These are phyloP conservation scores for Centrapalus pauciflorus DNA, from an alignment of 129 eudicot species.

Conservation along the genomic window DNA sequence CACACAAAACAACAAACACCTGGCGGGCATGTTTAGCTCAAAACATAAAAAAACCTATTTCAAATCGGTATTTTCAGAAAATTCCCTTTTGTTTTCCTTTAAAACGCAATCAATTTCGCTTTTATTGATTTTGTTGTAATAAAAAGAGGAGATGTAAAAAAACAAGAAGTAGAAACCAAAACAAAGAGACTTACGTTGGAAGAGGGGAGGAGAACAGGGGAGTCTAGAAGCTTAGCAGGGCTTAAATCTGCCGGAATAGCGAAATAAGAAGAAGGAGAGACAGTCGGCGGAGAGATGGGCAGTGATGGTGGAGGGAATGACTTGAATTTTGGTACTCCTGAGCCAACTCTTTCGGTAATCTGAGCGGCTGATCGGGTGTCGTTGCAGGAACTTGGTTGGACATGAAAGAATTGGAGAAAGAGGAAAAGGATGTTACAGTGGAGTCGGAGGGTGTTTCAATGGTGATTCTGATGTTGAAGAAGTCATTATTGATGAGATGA, in stretches of 20 bases:
- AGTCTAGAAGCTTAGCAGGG: slow-evolving; percentile 77
- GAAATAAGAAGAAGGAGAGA: slow-evolving; percentile 76
- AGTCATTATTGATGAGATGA: slow-evolving; percentile 27
- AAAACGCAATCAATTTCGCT: too few species aligned
- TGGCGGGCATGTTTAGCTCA: background rate
- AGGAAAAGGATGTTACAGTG: slow-evolving; percentile 17
- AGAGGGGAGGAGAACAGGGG: slow-evolving; percentile 73
- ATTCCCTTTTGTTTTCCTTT: background rate
- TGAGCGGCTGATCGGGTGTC: slow-evolving; percentile 50
- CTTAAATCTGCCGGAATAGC: slow-evolving; percentile 75
- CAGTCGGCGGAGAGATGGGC: slow-evolving; percentile 62
- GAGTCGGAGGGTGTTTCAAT: slow-evolving; percentile 22
- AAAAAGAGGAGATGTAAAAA: too few species aligned
- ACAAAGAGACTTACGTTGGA: slow-evolving; percentile 42
- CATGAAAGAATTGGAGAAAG: slow-evolving; percentile 41
- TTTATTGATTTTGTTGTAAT: too few species aligned
- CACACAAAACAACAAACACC: slow-evolving; percentile 2
- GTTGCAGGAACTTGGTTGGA: slow-evolving; percentile 49
- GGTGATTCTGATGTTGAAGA: slow-evolving; percentile 34
- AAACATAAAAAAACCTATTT: slow-evolving; percentile 2
- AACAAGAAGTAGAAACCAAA: background rate
- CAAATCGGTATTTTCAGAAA: background rate
- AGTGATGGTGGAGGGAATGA: slow-evolving; percentile 75
- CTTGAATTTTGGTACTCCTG: slow-evolving; percentile 82
- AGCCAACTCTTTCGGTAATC: slow-evolving; percentile 45